These are phyloP conservation scores for Sonneratia caseolaris DNA, from an alignment of 345 rosid species.

Conservation along the genomic window DNA sequence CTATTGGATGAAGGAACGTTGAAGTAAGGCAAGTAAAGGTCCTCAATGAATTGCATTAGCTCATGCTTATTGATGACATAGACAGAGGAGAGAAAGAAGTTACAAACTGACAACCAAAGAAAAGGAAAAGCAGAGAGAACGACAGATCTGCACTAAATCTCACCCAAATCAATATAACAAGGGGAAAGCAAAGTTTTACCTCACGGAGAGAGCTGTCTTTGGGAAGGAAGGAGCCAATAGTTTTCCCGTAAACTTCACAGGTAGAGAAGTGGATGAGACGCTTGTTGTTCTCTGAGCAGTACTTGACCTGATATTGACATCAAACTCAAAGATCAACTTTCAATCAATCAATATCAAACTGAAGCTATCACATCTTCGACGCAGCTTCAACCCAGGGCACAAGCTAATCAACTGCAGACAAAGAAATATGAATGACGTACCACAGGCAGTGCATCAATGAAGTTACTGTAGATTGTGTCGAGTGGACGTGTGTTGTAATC, in stretches of 20 bases:
- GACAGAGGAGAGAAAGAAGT: too few species aligned
- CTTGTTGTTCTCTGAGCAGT: conserved; percentile 94
- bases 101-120: too few species aligned
- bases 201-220: conserved; percentile 85
- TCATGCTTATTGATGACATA: too few species aligned
- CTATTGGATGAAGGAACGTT: too few species aligned
- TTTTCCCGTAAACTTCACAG: conserved; percentile 97
- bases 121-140: background rate
- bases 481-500: conserved; percentile 98
- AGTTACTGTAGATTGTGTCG: conserved; percentile 96
- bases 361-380: background rate
- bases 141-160: background rate
- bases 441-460: conserved; percentile 96
- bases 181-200: conserved; percentile 34
- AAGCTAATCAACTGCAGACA: background rate
- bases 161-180: background rate
- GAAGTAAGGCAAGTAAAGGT: too few species aligned
- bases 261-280: conserved; percentile 98
- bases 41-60: too few species aligned
- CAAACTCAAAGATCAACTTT: conserved; percentile 11
- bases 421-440: conserved; percentile 20
- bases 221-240: conserved; percentile 87
- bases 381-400: background rate
- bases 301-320: conserved; percentile 56
- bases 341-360: conserved; percentile 7